phyloP scores from a whole-genome alignment of 306 rosid species.

The Neltuma alba region DNA sequence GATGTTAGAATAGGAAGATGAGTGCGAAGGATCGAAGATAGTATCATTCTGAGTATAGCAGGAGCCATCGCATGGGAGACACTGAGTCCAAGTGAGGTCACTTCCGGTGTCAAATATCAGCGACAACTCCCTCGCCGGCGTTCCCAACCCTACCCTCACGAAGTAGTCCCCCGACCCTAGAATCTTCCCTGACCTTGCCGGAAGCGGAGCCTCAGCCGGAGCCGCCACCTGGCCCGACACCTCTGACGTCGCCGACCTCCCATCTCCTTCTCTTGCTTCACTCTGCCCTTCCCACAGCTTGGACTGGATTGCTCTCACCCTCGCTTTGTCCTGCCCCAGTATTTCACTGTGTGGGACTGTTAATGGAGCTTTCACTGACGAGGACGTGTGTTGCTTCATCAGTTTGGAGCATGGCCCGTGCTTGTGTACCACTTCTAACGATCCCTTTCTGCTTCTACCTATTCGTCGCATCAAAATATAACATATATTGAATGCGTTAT shows the following conservation, averaged over 20 bases:
- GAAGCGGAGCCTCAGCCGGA: slow-evolving; percentile 29
- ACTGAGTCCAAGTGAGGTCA: slow-evolving; percentile 83
- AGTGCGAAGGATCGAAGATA: too few relatives aligned
- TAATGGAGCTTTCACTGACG: not conserved
- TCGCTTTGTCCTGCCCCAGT: slow-evolving; percentile 42
- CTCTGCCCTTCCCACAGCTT: slow-evolving; percentile 1
- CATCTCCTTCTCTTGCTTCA: not conserved
- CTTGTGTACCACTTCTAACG: too few relatives aligned
- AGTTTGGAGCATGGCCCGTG: too few relatives aligned
- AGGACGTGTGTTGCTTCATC: slow-evolving; percentile 9
- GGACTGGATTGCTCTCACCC: slow-evolving; percentile 47
- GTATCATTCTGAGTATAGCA: too few relatives aligned
- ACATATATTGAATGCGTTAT: too few relatives aligned
- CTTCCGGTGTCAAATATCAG: slow-evolving; percentile 79
- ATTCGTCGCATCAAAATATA: too few relatives aligned
- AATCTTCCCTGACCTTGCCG: slow-evolving; percentile 54
- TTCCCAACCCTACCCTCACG: slow-evolving; percentile 65
- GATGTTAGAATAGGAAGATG: too few relatives aligned
- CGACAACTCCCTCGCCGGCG: slow-evolving; percentile 51
- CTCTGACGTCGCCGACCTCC: not conserved
- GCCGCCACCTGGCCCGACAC: slow-evolving; percentile 7
- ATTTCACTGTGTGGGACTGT: slow-evolving; percentile 32
- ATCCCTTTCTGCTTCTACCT: too few relatives aligned
- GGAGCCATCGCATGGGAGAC: slow-evolving; percentile 81
- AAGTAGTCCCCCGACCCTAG: slow-evolving; percentile 62